Base-by-base conservation (phyloP, 1,284 basidiomycete species). In the Sutorius eximius region DNA sequence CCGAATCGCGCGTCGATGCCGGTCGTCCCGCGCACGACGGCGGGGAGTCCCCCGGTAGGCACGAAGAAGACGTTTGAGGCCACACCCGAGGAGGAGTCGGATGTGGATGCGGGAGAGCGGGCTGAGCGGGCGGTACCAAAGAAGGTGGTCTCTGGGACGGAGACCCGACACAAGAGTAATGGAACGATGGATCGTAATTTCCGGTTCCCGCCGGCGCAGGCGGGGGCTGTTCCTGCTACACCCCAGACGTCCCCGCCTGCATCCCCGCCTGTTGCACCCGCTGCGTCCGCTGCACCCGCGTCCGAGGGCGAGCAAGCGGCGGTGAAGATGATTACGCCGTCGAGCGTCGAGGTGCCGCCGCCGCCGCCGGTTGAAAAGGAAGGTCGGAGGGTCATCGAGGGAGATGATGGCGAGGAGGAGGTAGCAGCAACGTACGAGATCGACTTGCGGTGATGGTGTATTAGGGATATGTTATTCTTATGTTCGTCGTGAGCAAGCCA, bases 121-220 rank as follows among this genome's bases (percentile, higher is more conserved):
- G n/a, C 33, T 3, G 49, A 43, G 41, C 56, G 30, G 15, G 36
- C 15, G 11, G 8, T 38, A 18, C 49, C 55, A 7, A 66, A 32
- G 36, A 69, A 55, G 33, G 24, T 63, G 1, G 22, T 47, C 10
- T 15, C 52, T 0, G 58, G 51, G 12, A 16, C 45, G 42, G 66
- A 66, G n/a, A 65, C 71, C 37, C 77, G 77, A 49, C 72, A 72
- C 64, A 80, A 73, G 64, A 77, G 73, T 55, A 71, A 63, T 48
- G 87, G 89, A 22, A 86, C 85, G 45, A 91, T 91, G 87, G 87
- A 89, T 66, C 81, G 77, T 56, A 80, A 85, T 55, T 92, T 91
- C 73, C 84, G 81, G 63, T 92, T 91, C 74, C 89, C 88, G 27
- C 64, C 73, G 4, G 42, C 66, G 27, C 59, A 65, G 49, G 67